Evolutionary conservation across 2,329 filamentous ascomycete species (phyloP).

Genomic region (Coleophoma cylindrospora): DNA sequence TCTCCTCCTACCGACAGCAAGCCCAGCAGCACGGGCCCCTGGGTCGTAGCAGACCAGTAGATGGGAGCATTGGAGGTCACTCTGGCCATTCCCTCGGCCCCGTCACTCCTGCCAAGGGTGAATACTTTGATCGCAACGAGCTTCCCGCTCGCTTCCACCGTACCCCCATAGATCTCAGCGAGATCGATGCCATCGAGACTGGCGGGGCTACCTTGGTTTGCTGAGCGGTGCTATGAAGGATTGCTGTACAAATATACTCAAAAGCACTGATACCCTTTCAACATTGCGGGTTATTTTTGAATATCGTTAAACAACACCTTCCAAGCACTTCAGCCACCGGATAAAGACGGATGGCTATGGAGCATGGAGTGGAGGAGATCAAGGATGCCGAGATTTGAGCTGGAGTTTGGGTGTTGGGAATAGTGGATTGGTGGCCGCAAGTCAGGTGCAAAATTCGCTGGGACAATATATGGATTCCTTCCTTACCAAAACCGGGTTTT

Average conservation of each 20-base stretch:
- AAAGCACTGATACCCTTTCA: conserved; percentile 11
- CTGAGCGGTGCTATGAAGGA: conserved; percentile 10
- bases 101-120: conserved; percentile 64
- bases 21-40: conserved; percentile 57
- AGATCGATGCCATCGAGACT: conserved; percentile 95
- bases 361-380: too few species aligned
- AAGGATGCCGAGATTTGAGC: too few species aligned
- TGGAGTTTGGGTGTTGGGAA: too few species aligned
- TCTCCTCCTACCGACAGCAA: conserved; percentile 53
- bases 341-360: too few species aligned
- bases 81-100: conserved; percentile 66
- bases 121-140: conserved; percentile 85
- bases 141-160: conserved; percentile 81
- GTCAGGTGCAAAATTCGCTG: too few species aligned
- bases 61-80: conserved; percentile 20
- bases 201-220: conserved; percentile 69
- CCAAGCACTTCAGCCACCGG: too few species aligned
- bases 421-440: too few species aligned
- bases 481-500: too few species aligned
- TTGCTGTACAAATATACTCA: conserved; percentile 1
- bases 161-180: conserved; percentile 65
- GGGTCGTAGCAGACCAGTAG: conserved; percentile 19
- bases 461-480: too few species aligned
- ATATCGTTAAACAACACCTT: too few species aligned
- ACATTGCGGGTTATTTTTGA: conserved; percentile 4